A percentile compares a stretch with the other conserved stretches of the same genome.
These are phyloP conservation scores for Bryoglossum gracile DNA, from an alignment of 495 filamentous ascomycete species.

Conservation along the genomic window DNA sequence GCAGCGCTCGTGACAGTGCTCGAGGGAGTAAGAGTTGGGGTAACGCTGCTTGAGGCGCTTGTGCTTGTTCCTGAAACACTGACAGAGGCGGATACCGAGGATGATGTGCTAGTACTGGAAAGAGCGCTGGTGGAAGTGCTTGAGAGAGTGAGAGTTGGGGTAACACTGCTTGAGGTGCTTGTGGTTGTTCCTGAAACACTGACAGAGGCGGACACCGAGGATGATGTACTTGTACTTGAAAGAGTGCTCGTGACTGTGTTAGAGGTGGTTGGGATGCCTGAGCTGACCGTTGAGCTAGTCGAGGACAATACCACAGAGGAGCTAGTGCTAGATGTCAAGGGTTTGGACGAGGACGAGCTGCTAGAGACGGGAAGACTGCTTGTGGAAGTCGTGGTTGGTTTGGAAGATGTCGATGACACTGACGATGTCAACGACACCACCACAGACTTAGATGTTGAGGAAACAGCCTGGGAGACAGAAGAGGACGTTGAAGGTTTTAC, in stretches of 20 bases:
- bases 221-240: background rate
- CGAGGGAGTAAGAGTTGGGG: background rate
- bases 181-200: background rate
- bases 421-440: too few species aligned
- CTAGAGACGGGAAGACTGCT: background rate
- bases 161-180: too few species aligned
- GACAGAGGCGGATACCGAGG: background rate
- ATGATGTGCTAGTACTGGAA: constrained; percentile 25
- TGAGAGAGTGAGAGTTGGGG: background rate
- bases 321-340: background rate
- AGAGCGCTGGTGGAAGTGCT: constrained; percentile 11
- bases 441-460: too few species aligned
- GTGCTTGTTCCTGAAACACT: background rate
- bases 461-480: too few species aligned
- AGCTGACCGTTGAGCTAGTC: too few species aligned
- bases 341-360: background rate
- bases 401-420: constrained; percentile 13
- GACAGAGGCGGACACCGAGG: background rate
- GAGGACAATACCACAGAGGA: background rate
- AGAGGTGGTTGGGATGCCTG: too few species aligned
- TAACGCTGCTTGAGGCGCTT: background rate
- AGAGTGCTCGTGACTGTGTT: background rate
- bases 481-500: too few species aligned
- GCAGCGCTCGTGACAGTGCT: background rate
- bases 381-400: background rate